A percentile compares a stretch with the other conserved stretches of the same genome.
phyloP scores from a whole-genome alignment of 1,139 yeast genomes.

The Debaryomyces nepalensis region DNA sequence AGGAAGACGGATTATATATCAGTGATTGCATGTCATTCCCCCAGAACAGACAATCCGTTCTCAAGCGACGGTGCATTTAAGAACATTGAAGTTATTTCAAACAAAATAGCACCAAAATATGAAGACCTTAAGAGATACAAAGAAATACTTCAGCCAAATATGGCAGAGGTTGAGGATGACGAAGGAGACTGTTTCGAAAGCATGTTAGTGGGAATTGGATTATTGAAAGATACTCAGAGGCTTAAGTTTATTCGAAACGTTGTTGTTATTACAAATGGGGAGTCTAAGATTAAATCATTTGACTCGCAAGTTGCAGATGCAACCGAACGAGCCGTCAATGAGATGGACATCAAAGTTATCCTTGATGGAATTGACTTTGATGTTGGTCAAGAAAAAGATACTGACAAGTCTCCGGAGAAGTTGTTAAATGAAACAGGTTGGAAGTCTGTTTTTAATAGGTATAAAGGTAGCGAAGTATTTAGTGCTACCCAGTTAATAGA shows the following conservation, averaged over 20 bases:
- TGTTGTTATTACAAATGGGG: conserved; percentile 51
- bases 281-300: conserved; percentile 18
- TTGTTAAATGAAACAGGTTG: conserved; percentile 20
- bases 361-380: conserved; percentile 39
- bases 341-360: conserved; percentile 29
- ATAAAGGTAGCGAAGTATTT: conserved; percentile 19
- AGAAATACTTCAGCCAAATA: conserved; percentile 16
- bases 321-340: conserved; percentile 24
- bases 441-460: conserved; percentile 12
- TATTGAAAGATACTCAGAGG: conserved; percentile 33
- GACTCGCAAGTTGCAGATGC: conserved; percentile 21
- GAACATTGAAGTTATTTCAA: conserved; percentile 33
- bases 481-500: conserved; percentile 22
- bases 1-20: conserved; percentile 63
- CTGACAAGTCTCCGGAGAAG: conserved; percentile 11
- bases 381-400: conserved; percentile 12
- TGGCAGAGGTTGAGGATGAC: conserved; percentile 13
- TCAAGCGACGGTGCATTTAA: conserved; percentile 25
- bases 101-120: conserved; percentile 31
- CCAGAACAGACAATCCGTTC: conserved; percentile 28
- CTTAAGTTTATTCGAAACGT: conserved; percentile 43
- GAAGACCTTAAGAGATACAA: conserved; percentile 22
- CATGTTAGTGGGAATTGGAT: conserved; percentile 33
- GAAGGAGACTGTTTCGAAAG: conserved; percentile 35
- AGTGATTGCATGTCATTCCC: conserved; percentile 45